Conservation (phyloP, 2,329 filamentous ascomycete genomes). For the Aspergillus neotritici region DNA sequence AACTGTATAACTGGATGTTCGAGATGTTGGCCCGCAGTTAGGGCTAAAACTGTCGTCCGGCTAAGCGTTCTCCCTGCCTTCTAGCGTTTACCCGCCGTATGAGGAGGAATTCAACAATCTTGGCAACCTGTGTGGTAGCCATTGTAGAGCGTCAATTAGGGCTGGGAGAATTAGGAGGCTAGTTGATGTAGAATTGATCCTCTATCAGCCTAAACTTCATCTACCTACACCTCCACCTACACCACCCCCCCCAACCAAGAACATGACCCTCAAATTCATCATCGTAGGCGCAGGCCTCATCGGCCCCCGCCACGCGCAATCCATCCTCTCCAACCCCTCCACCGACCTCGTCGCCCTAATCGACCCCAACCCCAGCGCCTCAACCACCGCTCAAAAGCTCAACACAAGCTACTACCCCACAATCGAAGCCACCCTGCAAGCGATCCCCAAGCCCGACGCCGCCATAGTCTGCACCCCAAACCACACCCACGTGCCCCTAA, state of each 20-base stretch:
- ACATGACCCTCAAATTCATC: too few species aligned
- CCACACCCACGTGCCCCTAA: constrained; percentile 50
- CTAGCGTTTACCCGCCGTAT: too few species aligned
- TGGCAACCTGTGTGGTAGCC: constrained; percentile 16
- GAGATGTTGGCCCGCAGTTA: too few species aligned
- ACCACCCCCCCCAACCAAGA: too few species aligned
- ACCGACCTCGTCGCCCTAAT: constrained; percentile 43
- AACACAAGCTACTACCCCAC: constrained; percentile 37
- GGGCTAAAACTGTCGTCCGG: too few species aligned
- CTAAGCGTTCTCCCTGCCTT: too few species aligned
- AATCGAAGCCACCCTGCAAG: constrained; percentile 41
- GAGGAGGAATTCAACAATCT: background rate
- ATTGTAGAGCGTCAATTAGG: constrained; percentile 12
- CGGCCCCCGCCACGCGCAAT: constrained; percentile 47
- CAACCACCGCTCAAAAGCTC: constrained; percentile 32
- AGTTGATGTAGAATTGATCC: too few species aligned
- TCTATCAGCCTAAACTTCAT: too few species aligned
- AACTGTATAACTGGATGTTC: too few species aligned
- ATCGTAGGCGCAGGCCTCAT: constrained; percentile 38
- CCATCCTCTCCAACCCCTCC: constrained; percentile 35
- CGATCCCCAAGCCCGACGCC: constrained; percentile 42
- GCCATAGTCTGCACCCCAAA: constrained; percentile 58
- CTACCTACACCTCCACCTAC: too few species aligned
- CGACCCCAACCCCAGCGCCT: constrained; percentile 40
- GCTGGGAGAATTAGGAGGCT: background rate